A percentile compares a stretch with the other conserved stretches of the same genome.
Conservation (phyloP, 1,139 yeast genomes). For the Sugiyamaella japonica region DNA sequence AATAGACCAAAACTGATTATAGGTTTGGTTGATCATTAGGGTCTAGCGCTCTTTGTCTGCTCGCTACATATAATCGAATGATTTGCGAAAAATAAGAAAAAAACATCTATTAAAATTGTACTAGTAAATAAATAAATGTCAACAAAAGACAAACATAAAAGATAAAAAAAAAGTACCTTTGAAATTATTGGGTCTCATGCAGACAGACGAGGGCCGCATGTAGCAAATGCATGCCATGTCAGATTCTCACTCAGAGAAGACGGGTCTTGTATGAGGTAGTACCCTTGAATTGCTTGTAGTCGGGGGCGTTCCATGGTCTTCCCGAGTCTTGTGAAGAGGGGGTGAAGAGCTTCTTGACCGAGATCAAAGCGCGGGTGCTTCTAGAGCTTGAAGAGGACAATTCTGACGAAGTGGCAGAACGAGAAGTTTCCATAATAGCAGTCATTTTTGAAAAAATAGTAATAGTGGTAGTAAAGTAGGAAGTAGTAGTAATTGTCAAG, state of each 20-base stretch:
- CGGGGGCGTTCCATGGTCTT: slow-evolving; percentile 9
- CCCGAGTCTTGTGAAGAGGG: background rate
- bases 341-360: slow-evolving; percentile 2
- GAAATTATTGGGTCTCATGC: too few relatives aligned
- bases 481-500: background rate
- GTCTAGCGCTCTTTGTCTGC: too few relatives aligned
- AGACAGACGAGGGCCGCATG: too few relatives aligned
- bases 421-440: background rate
- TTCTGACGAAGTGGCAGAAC: slow-evolving; percentile 3
- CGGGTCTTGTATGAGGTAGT: slow-evolving; percentile 6
- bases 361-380: background rate
- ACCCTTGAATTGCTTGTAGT: slow-evolving; percentile 8
- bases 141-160: background rate
- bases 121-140: background rate
- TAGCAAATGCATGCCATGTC: too few relatives aligned
- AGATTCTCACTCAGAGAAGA: background rate
- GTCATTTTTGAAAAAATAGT: slow-evolving; percentile 2
- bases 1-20: too few relatives aligned
- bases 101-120: background rate
- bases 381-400: background rate
- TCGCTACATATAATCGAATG: too few relatives aligned
- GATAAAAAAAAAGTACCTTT: too few relatives aligned
- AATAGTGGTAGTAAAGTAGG: background rate
- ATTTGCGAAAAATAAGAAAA: too few relatives aligned
- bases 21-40: too few relatives aligned